A percentile compares a stretch with the other conserved stretches of the same genome.
These are phyloP conservation scores for Pythium oligandrum DNA, from an alignment of 352 stramenopile species.

Conservation along the genomic window DNA sequence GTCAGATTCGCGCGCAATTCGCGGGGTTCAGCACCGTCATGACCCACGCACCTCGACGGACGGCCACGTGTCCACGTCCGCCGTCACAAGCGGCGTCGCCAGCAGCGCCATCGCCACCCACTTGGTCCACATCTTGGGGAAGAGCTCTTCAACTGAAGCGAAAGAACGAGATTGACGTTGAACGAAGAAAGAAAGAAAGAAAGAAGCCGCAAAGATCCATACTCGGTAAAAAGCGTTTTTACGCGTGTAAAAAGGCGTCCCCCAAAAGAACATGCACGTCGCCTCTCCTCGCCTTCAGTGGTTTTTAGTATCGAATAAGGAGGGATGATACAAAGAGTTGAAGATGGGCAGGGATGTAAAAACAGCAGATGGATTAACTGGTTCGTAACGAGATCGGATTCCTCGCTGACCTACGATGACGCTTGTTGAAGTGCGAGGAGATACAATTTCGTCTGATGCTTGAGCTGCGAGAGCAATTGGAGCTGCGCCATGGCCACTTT, in stretches of 20 bases:
- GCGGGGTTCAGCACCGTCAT: conserved; percentile 8
- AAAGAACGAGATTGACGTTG: too few relatives aligned
- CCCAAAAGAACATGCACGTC: too few relatives aligned
- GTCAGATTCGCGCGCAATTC: background rate
- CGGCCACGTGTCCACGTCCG: conserved; percentile 80
- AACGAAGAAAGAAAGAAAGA: too few relatives aligned
- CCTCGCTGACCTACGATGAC: conserved; percentile 1
- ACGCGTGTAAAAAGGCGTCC: too few relatives aligned
- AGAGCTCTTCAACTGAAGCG: too few relatives aligned
- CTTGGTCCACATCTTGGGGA: conserved; percentile 8
- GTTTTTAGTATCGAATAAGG: background rate
- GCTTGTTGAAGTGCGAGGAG: conserved; percentile 50
- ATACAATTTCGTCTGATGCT: conserved; percentile 80
- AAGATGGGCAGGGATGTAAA: background rate
- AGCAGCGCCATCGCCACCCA: conserved; percentile 13
- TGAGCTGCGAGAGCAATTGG: conserved; percentile 64
- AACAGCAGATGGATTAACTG: background rate
- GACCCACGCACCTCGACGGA: conserved; percentile 58
- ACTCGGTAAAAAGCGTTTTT: too few relatives aligned
- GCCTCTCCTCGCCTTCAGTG: too few relatives aligned
- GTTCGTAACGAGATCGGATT: conserved; percentile 2
- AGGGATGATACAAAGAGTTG: background rate
- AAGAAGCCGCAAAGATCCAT: too few relatives aligned
- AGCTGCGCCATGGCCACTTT: conserved; percentile 32
- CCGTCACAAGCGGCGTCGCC: conserved; percentile 19